Percentiles rank a stretch among this genome's conserved stretches.
Evolutionary conservation across 495 filamentous ascomycete genomes (phyloP).

Genomic region (Lophiotrema nucula): DNA sequence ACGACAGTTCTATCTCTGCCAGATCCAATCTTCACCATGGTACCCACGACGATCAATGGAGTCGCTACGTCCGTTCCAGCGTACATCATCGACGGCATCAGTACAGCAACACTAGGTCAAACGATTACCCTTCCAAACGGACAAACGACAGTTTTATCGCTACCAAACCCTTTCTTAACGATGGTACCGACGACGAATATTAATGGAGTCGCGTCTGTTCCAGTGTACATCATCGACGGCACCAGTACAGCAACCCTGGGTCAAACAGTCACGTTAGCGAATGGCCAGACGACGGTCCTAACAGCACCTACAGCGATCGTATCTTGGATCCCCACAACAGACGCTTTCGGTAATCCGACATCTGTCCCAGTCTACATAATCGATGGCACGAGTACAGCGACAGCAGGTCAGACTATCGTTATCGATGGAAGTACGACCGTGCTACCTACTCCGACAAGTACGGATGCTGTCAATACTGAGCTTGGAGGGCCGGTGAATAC

Average conservation of each 20-base stretch:
- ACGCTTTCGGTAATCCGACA: slow-evolving; percentile 8
- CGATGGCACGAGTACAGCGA: slow-evolving; percentile 10
- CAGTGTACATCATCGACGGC: not conserved
- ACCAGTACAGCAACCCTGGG: not conserved
- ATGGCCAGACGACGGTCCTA: slow-evolving; percentile 7
- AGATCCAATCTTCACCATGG: slow-evolving; percentile 5
- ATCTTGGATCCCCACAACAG: slow-evolving; percentile 7
- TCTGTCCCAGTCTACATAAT: slow-evolving; percentile 14
- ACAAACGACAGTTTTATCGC: slow-evolving; percentile 10
- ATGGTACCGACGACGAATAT: slow-evolving; percentile 1
- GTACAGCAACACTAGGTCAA: slow-evolving; percentile 10
- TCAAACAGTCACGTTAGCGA: not conserved
- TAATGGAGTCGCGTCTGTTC: not conserved
- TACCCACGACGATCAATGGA: slow-evolving; percentile 14
- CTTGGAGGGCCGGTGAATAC: not conserved
- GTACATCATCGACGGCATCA: slow-evolving; percentile 13
- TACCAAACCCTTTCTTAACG: not conserved
- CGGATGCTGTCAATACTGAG: not conserved
- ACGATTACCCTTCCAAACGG: slow-evolving; percentile 9
- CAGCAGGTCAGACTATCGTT: slow-evolving; percentile 10
- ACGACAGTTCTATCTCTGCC: slow-evolving; percentile 8
- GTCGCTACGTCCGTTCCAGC: not conserved
- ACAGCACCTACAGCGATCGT: slow-evolving; percentile 4
- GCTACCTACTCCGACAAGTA: no score
- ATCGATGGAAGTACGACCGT: not conserved